phyloP scores from a whole-genome alignment of 352 stramenopile genomes.

The Chrysophaeum taylorii region DNA sequence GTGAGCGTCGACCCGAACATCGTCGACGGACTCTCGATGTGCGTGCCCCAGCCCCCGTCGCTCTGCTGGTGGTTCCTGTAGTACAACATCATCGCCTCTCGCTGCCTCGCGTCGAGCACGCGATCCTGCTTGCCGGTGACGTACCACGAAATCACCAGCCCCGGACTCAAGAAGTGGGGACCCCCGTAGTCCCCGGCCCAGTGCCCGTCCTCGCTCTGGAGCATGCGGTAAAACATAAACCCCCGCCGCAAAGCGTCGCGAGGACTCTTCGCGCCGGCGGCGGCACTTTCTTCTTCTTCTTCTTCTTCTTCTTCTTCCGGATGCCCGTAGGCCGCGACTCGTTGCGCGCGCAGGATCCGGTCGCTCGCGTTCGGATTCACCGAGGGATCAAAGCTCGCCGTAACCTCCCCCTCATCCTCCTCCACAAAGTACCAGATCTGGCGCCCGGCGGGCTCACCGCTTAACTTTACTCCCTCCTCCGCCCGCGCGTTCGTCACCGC shows the following conservation, averaged over 20 bases:
- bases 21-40: conserved; percentile 74
- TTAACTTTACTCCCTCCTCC: conserved; percentile 9
- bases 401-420: background rate
- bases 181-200: conserved; percentile 77
- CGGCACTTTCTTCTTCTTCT: background rate
- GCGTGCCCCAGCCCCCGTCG: conserved; percentile 76
- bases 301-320: conserved; percentile 16
- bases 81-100: conserved; percentile 51
- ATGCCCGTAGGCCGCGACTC: conserved; percentile 16
- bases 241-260: conserved; percentile 20
- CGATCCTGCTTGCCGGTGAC: conserved; percentile 37
- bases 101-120: conserved; percentile 39
- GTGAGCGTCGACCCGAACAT: conserved; percentile 76
- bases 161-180: conserved; percentile 75
- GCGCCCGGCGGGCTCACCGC: conserved; percentile 32
- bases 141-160: conserved; percentile 63
- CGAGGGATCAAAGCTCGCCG: conserved; percentile 28
- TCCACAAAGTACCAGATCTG: conserved; percentile 33
- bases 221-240: conserved; percentile 64
- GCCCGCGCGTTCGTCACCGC: background rate
- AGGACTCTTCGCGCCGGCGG: background rate
- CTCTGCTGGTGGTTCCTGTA: conserved; percentile 68
- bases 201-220: conserved; percentile 71
- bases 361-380: conserved; percentile 41
- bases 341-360: conserved; percentile 35